Base-by-base conservation (phyloP, 257 asterid species). In the Nicotiana benthamiana region DNA sequence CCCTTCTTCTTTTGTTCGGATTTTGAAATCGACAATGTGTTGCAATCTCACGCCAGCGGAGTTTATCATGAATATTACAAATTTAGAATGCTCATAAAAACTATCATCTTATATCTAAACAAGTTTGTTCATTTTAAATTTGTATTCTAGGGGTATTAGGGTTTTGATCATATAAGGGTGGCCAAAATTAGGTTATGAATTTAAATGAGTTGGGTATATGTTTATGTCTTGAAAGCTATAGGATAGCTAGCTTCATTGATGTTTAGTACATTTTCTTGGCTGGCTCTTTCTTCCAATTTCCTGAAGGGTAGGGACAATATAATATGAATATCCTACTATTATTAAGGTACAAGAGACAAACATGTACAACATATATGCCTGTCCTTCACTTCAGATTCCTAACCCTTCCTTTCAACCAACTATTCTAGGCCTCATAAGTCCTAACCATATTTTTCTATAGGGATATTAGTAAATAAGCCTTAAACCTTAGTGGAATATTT, bases 121-220 rank as follows among this genome's bases (percentile, higher is more conserved):
- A 46, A 11, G 15, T 46, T 46, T 34, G 13, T 46, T 46, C 52
- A 46, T 46, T 0, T 34, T 34, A 46, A 46, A 46, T 46, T 7
- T 46, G 13, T 46, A 0, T 9, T 46, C 9, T 11, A 51, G 18
- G 56, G 56, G 1, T 51, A 51, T 51, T 51, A 51, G 56, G 6
- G 16, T 70, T 70, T 70, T 15, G 2, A 75, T 51, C 20, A 75
- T 48, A 32, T 20, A 51, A n/a, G 20, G 26, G 22, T 22, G 48
- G 9, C 75, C 57, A 77, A 78, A 61, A 81, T 61, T 61, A 61
- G 81, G 84, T 81, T 76, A 11, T 5, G 34, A 20, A 13, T 20
- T 22, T 63, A 63, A 64, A 63, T 70, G 51, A 20, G 17, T 22
- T 62, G 68, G 68, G 18, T 62, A 12, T 22, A 46, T 22, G 36